Percentiles rank a stretch among this genome's conserved stretches.
phyloP scores from a whole-genome alignment of 78 protist species.

The Protostelium mycophagum region DNA sequence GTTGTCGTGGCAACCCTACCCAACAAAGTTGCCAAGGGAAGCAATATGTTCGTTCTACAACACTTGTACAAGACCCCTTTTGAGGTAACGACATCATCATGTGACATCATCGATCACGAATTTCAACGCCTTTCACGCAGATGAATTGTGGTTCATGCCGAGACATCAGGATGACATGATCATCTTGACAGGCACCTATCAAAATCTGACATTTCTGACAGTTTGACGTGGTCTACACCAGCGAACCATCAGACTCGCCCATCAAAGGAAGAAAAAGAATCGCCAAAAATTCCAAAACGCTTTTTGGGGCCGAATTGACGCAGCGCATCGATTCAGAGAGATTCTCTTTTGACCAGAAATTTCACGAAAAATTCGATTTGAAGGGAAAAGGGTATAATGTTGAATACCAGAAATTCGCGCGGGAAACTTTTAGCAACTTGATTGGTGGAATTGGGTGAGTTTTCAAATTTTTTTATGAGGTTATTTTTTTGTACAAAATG shows the following conservation, averaged over 20 bases:
- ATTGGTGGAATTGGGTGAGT: conserved; percentile 74
- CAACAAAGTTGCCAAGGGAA: background rate
- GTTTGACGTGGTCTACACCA: conserved; percentile 33
- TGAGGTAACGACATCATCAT: background rate
- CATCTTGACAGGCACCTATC: background rate
- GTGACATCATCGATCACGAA: background rate
- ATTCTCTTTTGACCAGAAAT: conserved; percentile 4
- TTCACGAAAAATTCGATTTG: conserved; percentile 17
- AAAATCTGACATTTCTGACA: conserved; percentile 9
- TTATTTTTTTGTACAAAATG: too few relatives aligned
- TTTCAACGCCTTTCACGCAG: background rate
- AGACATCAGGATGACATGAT: background rate
- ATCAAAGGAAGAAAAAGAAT: conserved; percentile 4
- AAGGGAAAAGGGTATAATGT: background rate
- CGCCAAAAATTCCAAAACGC: background rate
- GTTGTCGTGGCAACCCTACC: background rate
- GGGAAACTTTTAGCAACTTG: conserved; percentile 56
- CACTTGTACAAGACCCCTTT: background rate
- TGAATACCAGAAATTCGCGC: conserved; percentile 8
- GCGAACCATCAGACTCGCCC: background rate
- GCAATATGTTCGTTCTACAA: background rate
- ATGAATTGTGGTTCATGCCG: background rate
- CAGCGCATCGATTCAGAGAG: background rate
- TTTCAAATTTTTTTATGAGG: too few relatives aligned
- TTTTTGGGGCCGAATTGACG: conserved; percentile 8